phyloP scores from a whole-genome alignment of 257 asterid genomes.

The Petunia secreta region DNA sequence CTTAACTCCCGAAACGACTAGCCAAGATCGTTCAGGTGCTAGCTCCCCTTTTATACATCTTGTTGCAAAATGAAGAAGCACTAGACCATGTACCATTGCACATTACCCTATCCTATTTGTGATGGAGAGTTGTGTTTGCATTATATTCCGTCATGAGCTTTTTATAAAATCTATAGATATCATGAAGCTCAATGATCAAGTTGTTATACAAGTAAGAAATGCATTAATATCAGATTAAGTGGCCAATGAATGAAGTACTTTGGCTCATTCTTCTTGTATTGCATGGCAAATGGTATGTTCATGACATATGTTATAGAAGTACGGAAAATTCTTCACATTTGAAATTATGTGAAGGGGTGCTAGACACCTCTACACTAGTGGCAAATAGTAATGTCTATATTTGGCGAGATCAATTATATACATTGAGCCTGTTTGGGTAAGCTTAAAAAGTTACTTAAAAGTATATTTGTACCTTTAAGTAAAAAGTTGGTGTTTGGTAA shows the following conservation, averaged over 20 bases:
- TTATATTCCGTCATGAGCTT: neutral
- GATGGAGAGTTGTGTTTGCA: constrained; percentile 3
- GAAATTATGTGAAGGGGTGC: neutral
- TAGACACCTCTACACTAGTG: constrained; percentile 20
- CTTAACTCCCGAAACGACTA: too few species aligned
- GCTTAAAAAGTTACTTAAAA: too few species aligned
- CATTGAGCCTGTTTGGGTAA: too few species aligned
- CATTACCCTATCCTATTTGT: neutral
- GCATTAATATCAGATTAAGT: neutral
- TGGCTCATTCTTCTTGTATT: neutral
- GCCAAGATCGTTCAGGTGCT: too few species aligned
- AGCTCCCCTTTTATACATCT: too few species aligned
- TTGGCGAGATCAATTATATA: neutral
- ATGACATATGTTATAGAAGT: neutral
- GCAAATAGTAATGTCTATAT: neutral
- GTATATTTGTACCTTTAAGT: too few species aligned
- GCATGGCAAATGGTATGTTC: neutral
- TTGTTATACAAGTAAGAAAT: constrained; percentile 7
- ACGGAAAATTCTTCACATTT: neutral
- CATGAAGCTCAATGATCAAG: constrained; percentile 21
- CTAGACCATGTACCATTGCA: neutral
- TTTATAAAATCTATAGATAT: constrained; percentile 2
- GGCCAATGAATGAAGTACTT: constrained; percentile 6
- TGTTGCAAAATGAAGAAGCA: neutral
- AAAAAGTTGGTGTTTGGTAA: too few species aligned